Base-by-base conservation (phyloP, 2,329 filamentous ascomycete genomes). In the Fusarium concolor region DNA sequence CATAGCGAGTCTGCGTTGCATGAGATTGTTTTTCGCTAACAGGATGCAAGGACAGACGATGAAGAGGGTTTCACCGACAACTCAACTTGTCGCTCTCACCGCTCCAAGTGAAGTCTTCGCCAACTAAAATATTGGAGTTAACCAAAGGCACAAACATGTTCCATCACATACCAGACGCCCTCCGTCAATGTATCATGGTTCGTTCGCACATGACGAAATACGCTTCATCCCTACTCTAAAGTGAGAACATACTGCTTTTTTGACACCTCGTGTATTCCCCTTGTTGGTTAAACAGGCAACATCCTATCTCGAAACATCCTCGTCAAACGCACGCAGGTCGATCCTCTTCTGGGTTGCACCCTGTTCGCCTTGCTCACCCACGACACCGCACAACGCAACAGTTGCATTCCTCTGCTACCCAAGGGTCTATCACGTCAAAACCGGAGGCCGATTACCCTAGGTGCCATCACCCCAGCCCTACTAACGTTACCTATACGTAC, bases 281-380 rank as follows among this genome's bases (percentile, higher is more conserved):
- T 64, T 46, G 61, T 65, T 52, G 37, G 52, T 41, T 17, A 37
- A 33, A n/a, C 33, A 65, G 44, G 43, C 43, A 65, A 29, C 43
- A 55, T 65, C 39, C 57, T 37, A 45, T 59, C 44, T 44, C 37
- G 37, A 41, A 35, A 46, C 41, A 31, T 39, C 50, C 65, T 65
- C 59, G 47, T 49, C 29, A 45, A 64, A 46, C 37, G 49, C 26
- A 52, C 41, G 38, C 44, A 26, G 61, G 65, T 51, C 45, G 65
- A 68, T 68, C 65, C 42, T 31, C 33, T 22, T 33, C 59, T 61
- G 43, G 59, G 65, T 28, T 60, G n/a, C 51, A 60, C 65, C 65
- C 53, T 67, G 65, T 28, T 67, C 49, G 44, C 64, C 65, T 68
- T 46, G 50, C 51, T 53, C 43, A 50, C 51, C 46, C 47, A 55